Evolutionary conservation across 202 grass and related monocot genomes (phyloP).

Genomic region (Musa balbisiana): DNA sequence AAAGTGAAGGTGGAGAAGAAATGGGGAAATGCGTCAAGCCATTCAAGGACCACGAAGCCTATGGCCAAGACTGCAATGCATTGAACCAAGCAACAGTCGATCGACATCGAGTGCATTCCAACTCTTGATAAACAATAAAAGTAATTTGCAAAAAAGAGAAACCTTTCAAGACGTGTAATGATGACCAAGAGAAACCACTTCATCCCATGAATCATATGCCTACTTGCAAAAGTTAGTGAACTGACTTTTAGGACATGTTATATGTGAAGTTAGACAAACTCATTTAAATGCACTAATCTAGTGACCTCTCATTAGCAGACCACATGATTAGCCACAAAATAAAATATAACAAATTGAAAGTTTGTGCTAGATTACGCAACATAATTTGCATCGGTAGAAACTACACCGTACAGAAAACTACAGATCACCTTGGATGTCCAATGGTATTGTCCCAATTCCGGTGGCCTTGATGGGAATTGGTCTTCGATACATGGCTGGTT

Average conservation of each 20-base stretch:
- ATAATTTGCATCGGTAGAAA: not conserved
- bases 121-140: not conserved
- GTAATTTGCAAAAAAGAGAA: not conserved
- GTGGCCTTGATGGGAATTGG: conserved; percentile 5
- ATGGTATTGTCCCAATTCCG: not conserved
- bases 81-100: not conserved
- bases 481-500: conserved; percentile 7
- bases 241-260: not conserved
- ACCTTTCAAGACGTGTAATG: not conserved
- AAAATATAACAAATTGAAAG: not conserved
- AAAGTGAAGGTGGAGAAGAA: too few relatives aligned
- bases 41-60: too few relatives aligned
- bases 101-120: not conserved
- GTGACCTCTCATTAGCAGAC: not conserved
- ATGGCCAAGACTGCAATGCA: too few relatives aligned
- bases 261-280: not conserved
- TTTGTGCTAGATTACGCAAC: not conserved
- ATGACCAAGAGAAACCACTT: not conserved
- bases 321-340: too few relatives aligned
- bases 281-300: not conserved
- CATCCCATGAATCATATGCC: not conserved
- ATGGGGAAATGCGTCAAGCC: too few relatives aligned
- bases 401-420: not conserved
- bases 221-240: not conserved
- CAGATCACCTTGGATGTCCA: not conserved